Base-by-base conservation (phyloP, 1,284 basidiomycete genomes). In the Puccinia novopanici region DNA sequence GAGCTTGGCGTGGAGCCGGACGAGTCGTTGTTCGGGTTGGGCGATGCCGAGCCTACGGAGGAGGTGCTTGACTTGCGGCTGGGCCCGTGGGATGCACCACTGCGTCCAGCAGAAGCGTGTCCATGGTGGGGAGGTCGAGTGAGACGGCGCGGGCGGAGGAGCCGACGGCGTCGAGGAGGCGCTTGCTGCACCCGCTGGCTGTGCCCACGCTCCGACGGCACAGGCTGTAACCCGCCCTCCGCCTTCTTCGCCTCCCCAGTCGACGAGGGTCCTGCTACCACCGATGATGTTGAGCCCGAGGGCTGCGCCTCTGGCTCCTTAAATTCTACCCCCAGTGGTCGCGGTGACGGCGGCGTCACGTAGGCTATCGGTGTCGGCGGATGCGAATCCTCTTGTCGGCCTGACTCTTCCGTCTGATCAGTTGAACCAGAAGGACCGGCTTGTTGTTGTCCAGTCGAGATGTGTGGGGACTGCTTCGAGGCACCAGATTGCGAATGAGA, bases 281-380 rank as follows among this genome's bases (percentile, higher is more conserved):
- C 27, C 12, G 27, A 9, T 8, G 59, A 37, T 6, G 59, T 27
- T 3, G 70, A 73, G 12, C 30, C n/a, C 45, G 54, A 24, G 27
- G 70, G 22, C 27, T 40, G 65, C 3, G 17, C 10, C 27, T n/a
- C 50, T 8, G 22, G 27, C 22, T 3, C 22, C 13, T 48, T 30
- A 0, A 57, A 6, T 30, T 79, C 50, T 3, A 15, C 45, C 10
- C 2, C 67, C 0, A 57, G n/a, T 12, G 68, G 70, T 13, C 68
- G 30, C 2, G 77, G 77, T 22, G 77, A 80, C 17, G 77, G 77
- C 24, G 77, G 77, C 17, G 77, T 80, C 10, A 80, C 70, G 65
- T 73, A 80, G 22, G 77, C 70, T 24, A 73, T 73, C 15, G 77
- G 77, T 2, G 68, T 80, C 9, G 67, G 52, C 4, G 70, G 57